Percentiles rank a stretch among this genome's conserved stretches.
Conservation (phyloP, 352 stramenopile species). For the Thalassiosira hispida region DNA sequence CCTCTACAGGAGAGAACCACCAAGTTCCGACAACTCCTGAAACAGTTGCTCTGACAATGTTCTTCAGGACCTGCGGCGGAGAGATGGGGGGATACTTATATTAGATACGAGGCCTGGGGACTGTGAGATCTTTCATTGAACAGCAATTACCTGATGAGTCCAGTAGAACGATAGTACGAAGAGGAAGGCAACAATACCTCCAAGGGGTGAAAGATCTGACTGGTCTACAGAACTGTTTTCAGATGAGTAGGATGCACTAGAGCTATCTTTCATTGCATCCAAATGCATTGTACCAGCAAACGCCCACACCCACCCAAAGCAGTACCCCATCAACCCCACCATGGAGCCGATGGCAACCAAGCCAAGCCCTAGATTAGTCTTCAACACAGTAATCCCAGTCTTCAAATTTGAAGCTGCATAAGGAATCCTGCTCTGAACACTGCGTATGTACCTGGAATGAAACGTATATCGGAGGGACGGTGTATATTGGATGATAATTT, state of each 20-base stretch:
- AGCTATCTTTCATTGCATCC: slow-evolving; percentile 41
- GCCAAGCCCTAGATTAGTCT: slow-evolving; percentile 89
- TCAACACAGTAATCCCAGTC: slow-evolving; percentile 89
- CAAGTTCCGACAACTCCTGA: slow-evolving; percentile 72
- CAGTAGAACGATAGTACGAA: slow-evolving; percentile 71
- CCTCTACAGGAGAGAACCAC: slow-evolving; percentile 74
- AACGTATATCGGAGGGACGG: too few relatives aligned
- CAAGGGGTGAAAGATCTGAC: slow-evolving; percentile 21
- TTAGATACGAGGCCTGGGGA: too few relatives aligned
- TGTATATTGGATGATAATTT: too few relatives aligned
- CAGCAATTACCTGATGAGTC: slow-evolving; percentile 66
- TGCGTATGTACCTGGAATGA: slow-evolving; percentile 87
- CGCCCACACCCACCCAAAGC: slow-evolving; percentile 45
- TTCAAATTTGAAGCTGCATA: slow-evolving; percentile 92
- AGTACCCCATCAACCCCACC: slow-evolving; percentile 42
- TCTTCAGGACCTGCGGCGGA: slow-evolving; percentile 47
- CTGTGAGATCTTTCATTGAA: too few relatives aligned
- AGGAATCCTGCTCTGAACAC: slow-evolving; percentile 87
- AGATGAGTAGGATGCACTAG: slow-evolving; percentile 22
- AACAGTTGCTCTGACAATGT: slow-evolving; percentile 63
- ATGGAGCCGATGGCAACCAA: slow-evolving; percentile 77
- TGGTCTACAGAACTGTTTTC: neutral
- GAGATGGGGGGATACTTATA: neutral
- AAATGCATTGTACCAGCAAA: slow-evolving; percentile 29
- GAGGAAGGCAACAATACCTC: slow-evolving; percentile 34